phyloP scores from a whole-genome alignment of 2,329 filamentous ascomycete species.

The Colletotrichum sojae region DNA sequence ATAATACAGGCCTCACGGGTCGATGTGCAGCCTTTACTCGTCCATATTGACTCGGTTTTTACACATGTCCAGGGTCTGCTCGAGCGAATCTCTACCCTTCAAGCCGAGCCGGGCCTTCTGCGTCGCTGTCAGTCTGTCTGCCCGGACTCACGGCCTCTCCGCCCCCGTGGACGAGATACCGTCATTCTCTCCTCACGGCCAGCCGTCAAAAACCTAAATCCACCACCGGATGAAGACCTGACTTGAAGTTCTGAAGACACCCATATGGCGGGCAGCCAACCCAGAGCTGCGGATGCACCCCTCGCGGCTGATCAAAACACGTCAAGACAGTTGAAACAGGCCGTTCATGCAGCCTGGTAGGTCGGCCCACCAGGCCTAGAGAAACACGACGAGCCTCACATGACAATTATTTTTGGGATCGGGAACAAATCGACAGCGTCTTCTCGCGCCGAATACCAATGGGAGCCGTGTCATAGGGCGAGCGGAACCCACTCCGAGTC shows the following conservation, averaged over 20 bases:
- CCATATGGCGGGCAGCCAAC: slow-evolving; percentile 3
- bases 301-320: slow-evolving; percentile 22
- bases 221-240: neutral
- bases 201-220: slow-evolving; percentile 18
- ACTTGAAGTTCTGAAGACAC: neutral
- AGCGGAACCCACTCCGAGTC: slow-evolving; percentile 16
- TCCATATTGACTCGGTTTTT: slow-evolving; percentile 5
- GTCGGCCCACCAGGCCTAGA: neutral
- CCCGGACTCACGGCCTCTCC: slow-evolving; percentile 11
- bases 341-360: slow-evolving; percentile 24
- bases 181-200: slow-evolving; percentile 6
- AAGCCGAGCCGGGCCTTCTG: neutral
- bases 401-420: slow-evolving; percentile 15
- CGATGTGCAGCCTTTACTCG: slow-evolving; percentile 12
- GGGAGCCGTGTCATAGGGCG: neutral
- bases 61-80: slow-evolving; percentile 23
- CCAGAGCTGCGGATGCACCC: slow-evolving; percentile 8
- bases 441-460: neutral
- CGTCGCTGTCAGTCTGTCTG: slow-evolving; percentile 32
- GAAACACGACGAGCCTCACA: slow-evolving; percentile 27
- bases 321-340: slow-evolving; percentile 29
- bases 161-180: slow-evolving; percentile 2
- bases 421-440: neutral
- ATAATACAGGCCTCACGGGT: neutral
- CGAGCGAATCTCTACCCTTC: neutral